phyloP scores from a whole-genome alignment of 2,329 filamentous ascomycete species.

The Nemania diffusa region DNA sequence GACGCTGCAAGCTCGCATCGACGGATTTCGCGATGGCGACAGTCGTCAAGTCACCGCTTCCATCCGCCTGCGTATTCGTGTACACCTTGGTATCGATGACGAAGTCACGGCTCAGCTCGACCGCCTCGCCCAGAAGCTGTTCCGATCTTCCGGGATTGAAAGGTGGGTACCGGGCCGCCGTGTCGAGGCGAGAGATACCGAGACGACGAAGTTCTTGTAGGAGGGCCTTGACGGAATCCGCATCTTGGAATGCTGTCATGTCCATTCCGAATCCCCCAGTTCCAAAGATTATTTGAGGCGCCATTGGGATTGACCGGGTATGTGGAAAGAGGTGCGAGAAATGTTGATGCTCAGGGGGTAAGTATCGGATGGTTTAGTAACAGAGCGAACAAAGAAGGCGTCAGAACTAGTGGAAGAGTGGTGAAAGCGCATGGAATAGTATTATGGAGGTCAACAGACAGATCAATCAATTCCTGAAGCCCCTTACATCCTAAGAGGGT shows the following conservation, averaged over 20 bases:
- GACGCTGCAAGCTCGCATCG: conserved; percentile 45
- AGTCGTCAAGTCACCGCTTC: conserved; percentile 45
- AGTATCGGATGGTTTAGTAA: not conserved
- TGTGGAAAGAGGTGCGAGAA: not conserved
- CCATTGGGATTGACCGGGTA: conserved; percentile 32
- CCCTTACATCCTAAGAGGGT: no score
- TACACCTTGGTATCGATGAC: conserved; percentile 51
- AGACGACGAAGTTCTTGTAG: conserved; percentile 37
- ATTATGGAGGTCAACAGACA: no score
- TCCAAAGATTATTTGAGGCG: conserved; percentile 47
- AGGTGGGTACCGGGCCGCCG: conserved; percentile 51
- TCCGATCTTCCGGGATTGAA: conserved; percentile 48
- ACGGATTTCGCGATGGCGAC: conserved; percentile 45
- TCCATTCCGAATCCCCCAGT: conserved; percentile 46
- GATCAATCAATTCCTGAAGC: no score
- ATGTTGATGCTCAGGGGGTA: not conserved
- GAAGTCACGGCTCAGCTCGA: conserved; percentile 42
- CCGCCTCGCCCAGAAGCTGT: conserved; percentile 47
- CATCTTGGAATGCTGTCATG: conserved; percentile 43
- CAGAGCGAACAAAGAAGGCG: not conserved
- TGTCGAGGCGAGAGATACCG: conserved; percentile 39
- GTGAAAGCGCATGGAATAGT: no score
- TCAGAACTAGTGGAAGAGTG: no score
- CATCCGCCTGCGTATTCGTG: conserved; percentile 45
- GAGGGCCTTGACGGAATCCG: conserved; percentile 34